A percentile compares a stretch with the other conserved stretches of the same genome.
Evolutionary conservation across 2,329 filamentous ascomycete genomes (phyloP).

Genomic region (Trichoderma sp.): DNA sequence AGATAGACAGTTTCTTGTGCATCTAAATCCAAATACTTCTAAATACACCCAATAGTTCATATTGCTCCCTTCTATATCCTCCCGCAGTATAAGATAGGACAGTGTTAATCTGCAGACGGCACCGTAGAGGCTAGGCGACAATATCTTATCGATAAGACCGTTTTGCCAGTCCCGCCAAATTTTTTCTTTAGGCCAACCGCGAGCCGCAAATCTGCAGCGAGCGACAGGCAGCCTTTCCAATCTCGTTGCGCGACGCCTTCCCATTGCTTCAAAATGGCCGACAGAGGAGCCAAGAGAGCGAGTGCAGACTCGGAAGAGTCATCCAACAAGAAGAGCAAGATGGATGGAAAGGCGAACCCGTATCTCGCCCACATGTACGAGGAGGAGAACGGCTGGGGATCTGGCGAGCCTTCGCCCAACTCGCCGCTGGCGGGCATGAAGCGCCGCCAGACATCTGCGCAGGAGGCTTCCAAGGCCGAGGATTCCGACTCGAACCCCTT

Average conservation of each 20-base stretch:
- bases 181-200: constrained; percentile 26
- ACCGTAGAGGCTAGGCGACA: background rate
- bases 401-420: constrained; percentile 36
- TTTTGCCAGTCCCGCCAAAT: constrained; percentile 30
- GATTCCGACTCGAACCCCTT: constrained; percentile 84
- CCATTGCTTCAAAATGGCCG: constrained; percentile 39
- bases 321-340: constrained; percentile 48
- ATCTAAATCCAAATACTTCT: background rate
- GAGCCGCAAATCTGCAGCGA: constrained; percentile 7
- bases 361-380: constrained; percentile 88
- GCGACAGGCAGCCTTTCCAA: background rate
- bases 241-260: constrained; percentile 21
- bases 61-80: background rate
- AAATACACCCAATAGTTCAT: background rate
- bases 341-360: constrained; percentile 62
- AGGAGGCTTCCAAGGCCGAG: constrained; percentile 72
- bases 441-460: constrained; percentile 78
- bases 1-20: background rate
- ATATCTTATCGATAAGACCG: constrained; percentile 38
- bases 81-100: background rate
- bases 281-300: constrained; percentile 46
- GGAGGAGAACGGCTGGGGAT: constrained; percentile 38
- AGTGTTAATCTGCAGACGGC: background rate
- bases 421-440: constrained; percentile 66
- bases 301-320: constrained; percentile 46